A percentile compares a stretch with the other conserved stretches of the same genome.
Conservation (phyloP, 257 asterid species). For the Ehretia macrophylla region DNA sequence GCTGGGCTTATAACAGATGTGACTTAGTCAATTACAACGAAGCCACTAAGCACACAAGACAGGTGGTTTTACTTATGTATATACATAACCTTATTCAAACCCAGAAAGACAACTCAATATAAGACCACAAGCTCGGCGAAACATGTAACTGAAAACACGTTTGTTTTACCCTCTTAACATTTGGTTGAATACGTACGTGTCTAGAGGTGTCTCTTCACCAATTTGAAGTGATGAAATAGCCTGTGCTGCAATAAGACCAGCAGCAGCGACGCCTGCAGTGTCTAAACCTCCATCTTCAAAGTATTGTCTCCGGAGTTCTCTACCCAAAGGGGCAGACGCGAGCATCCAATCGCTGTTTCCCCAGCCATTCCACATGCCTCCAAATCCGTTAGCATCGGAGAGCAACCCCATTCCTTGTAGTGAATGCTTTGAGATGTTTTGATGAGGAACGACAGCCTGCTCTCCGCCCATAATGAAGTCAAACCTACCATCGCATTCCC, state of each 20-base stretch:
- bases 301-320: conserved; percentile 35
- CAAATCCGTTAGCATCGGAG: conserved; percentile 38
- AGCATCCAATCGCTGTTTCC: conserved; percentile 37
- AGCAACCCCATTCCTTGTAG: conserved; percentile 35
- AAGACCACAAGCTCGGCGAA: conserved; percentile 8
- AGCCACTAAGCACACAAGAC: conserved; percentile 13
- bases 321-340: conserved; percentile 36
- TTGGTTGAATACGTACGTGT: conserved; percentile 53
- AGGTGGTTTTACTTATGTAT: conserved; percentile 33
- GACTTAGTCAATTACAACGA: conserved; percentile 25
- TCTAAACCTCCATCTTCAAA: conserved; percentile 45
- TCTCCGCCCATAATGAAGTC: conserved; percentile 34
- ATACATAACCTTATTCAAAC: conserved; percentile 50
- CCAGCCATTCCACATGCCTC: conserved; percentile 33
- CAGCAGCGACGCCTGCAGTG: conserved; percentile 40
- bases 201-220: conserved; percentile 63
- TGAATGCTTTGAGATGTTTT: conserved; percentile 38
- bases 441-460: conserved; percentile 38
- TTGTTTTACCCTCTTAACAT: conserved; percentile 55
- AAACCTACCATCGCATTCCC: conserved; percentile 48
- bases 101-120: conserved; percentile 17
- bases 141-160: background rate
- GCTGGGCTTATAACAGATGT: background rate
- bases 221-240: conserved; percentile 78
- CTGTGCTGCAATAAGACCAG: conserved; percentile 78